Evolutionary conservation across 441 rosid species (phyloP), one percentile per base, ranked within the genome.

Genomic region (Bruguiera hainesii): DNA sequence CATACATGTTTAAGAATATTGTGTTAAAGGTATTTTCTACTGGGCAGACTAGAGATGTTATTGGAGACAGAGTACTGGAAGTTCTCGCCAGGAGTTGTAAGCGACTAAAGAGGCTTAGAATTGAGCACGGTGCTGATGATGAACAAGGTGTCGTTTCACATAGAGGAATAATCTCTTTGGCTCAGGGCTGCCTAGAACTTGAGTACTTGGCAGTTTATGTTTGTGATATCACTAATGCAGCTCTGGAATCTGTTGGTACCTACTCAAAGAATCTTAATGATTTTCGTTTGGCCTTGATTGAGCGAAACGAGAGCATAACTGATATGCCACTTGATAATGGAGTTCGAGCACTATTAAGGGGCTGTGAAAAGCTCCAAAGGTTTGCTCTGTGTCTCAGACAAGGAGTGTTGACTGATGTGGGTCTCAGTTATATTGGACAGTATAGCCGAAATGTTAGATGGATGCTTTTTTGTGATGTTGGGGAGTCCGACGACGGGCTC

Each of bases 401-500:
- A 5, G 98, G 96, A 4, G 94, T 91, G 6, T 74, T 92, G 73
- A 87, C 98, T 0, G 95, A 95, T 71, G 63, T 76, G 20, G 99
- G 98, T 5, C 89, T 95, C 26, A 68, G 84, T 48, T 95, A 88
- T 60, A 75, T 95, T 15, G 98, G 97, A 42, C 78, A 65, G 73
- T 84, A 91, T 70, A 85, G 98, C 71, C 78, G 50, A 50, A 86
- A 90, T 18, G 86, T 95, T 21, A 89, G 87, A 74, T 92, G 98
- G 97, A 92, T 91, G 98, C 89, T 91, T 51, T 79, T 95, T 16
- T 93, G 98, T 35, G 86, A 76, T 72, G 96, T 90, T n/a, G 99
- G 98, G 15, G 89, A 79, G 68, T 69, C 95, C 10, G 98, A 95
- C 23, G 82, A 70, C 4, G 98, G 99, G 60, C 73, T 95, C 49